Evolutionary conservation across 352 stramenopile genomes (phyloP).

Genomic region (Chrysophaeum taylorii): DNA sequence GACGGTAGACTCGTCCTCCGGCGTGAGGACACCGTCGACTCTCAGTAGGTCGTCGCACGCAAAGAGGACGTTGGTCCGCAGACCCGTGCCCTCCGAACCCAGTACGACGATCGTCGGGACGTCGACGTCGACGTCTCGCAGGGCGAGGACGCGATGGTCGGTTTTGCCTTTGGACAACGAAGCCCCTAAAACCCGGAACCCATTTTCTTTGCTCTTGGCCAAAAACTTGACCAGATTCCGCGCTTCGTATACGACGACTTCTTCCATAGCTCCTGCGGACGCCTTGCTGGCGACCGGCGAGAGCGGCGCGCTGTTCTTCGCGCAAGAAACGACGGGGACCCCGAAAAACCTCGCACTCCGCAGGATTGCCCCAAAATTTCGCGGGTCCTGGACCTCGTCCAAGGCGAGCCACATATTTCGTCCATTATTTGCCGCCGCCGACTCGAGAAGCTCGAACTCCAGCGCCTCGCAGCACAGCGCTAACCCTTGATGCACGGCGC

Average conservation of each 20-base stretch:
- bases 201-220: slow-evolving; percentile 43
- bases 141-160: too few species aligned
- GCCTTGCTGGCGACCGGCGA: slow-evolving; percentile 53
- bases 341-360: slow-evolving; percentile 59
- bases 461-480: slow-evolving; percentile 27
- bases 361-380: slow-evolving; percentile 63
- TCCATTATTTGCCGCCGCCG: background rate
- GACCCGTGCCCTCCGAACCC: slow-evolving; percentile 58
- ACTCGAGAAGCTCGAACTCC: slow-evolving; percentile 18
- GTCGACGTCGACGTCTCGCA: slow-evolving; percentile 19
- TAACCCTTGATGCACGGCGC: slow-evolving; percentile 36
- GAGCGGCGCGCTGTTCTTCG: slow-evolving; percentile 60
- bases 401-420: slow-evolving; percentile 46
- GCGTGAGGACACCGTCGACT: slow-evolving; percentile 28
- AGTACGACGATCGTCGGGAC: slow-evolving; percentile 57
- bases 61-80: slow-evolving; percentile 43
- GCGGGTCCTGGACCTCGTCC: slow-evolving; percentile 66
- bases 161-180: slow-evolving; percentile 36
- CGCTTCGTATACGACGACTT: slow-evolving; percentile 45
- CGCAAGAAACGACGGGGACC: slow-evolving; percentile 32
- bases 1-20: slow-evolving; percentile 34
- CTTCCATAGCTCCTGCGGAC: slow-evolving; percentile 56
- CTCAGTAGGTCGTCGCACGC: slow-evolving; percentile 39
- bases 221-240: slow-evolving; percentile 55
- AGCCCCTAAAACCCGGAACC: slow-evolving; percentile 58